Conservation (phyloP, 2,329 filamentous ascomycete genomes). For the Aspergillus quadrilineatus region DNA sequence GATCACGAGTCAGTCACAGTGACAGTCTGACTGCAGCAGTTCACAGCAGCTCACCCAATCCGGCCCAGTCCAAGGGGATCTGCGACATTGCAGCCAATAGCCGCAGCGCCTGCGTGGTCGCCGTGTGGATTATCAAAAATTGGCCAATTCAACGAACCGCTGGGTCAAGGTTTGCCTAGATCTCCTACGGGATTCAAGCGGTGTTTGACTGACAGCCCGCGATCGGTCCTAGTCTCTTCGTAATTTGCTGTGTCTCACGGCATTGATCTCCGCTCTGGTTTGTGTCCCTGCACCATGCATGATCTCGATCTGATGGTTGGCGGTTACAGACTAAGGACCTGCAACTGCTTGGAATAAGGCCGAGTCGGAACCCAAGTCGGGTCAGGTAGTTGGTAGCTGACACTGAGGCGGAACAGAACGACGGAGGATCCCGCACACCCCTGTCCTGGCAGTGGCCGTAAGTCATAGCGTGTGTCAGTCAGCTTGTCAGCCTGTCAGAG, state of each 20-base stretch:
- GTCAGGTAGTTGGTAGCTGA: too few species aligned
- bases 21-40: slow-evolving; percentile 2
- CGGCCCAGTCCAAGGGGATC: not conserved
- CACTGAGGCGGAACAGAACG: not conserved
- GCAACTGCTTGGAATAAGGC: not conserved
- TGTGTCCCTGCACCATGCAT: slow-evolving; percentile 16
- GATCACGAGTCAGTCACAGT: not conserved
- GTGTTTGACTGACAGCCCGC: not conserved
- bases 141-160: slow-evolving; percentile 7
- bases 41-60: slow-evolving; percentile 10
- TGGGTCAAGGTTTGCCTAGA: slow-evolving; percentile 8
- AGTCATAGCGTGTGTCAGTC: not conserved
- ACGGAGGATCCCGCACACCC: slow-evolving; percentile 1
- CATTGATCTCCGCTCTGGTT: slow-evolving; percentile 15
- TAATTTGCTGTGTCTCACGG: slow-evolving; percentile 5
- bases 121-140: not conserved
- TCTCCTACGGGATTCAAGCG: not conserved
- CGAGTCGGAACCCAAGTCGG: not conserved
- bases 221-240: not conserved
- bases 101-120: not conserved
- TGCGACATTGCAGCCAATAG: slow-evolving; percentile 1
- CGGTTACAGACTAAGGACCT: too few species aligned
- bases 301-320: slow-evolving; percentile 5
- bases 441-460: too few species aligned
- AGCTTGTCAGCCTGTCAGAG: slow-evolving; percentile 7